Conservation (phyloP, 768 basidiomycete species). For the Amanita pseudoporphyria region DNA sequence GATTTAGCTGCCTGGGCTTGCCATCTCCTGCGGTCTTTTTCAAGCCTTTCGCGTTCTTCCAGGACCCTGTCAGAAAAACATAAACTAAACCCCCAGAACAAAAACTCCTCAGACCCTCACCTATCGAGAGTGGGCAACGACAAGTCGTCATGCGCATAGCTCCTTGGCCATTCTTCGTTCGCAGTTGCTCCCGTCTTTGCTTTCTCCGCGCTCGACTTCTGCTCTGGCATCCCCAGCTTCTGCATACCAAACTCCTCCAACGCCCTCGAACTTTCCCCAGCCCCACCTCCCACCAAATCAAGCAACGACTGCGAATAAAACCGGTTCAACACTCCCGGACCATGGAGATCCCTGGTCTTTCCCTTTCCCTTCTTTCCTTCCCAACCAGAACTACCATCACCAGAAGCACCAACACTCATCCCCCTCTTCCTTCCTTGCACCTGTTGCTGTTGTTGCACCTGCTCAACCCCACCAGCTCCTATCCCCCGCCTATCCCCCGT, state of each 20-base stretch:
- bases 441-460: background rate
- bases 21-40: slow-evolving; percentile 60
- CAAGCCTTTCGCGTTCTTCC: slow-evolving; percentile 49
- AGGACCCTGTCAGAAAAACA: slow-evolving; percentile 44
- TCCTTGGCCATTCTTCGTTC: slow-evolving; percentile 36
- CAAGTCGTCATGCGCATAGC: slow-evolving; percentile 52
- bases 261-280: background rate
- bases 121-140: slow-evolving; percentile 46
- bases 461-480: no score
- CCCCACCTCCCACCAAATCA: slow-evolving; percentile 14
- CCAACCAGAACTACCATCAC: no score
- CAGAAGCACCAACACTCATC: background rate
- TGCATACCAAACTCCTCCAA: slow-evolving; percentile 1
- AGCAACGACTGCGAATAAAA: slow-evolving; percentile 37
- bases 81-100: background rate
- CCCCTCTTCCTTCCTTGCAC: slow-evolving; percentile 4
- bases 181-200: background rate
- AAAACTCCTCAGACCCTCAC: slow-evolving; percentile 21
- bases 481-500: slow-evolving; percentile 19
- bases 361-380: background rate
- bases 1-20: slow-evolving; percentile 51
- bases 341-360: background rate
- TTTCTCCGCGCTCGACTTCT: background rate
- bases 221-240: background rate
- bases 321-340: background rate